These are phyloP conservation scores for Nicotiana tabacum DNA, from an alignment of 257 asterid genomes.

Conservation along the genomic window DNA sequence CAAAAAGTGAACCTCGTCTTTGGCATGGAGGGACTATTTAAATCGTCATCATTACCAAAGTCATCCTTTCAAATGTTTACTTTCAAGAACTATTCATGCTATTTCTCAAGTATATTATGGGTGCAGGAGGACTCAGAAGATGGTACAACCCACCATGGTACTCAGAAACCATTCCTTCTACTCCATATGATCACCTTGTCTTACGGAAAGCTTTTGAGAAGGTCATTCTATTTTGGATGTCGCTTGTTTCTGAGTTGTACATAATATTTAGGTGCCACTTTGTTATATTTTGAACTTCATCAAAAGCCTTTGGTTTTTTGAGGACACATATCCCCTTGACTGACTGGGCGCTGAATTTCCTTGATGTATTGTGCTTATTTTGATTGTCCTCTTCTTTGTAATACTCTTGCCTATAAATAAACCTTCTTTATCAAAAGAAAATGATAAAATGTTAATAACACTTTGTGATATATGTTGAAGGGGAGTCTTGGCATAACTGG, in stretches of 20 bases:
- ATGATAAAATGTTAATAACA: neutral
- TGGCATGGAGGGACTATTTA: neutral
- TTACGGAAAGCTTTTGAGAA: constrained; percentile 89
- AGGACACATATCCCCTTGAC: neutral
- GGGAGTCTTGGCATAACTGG: too few species aligned
- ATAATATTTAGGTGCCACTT: neutral
- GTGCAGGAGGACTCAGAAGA: constrained; percentile 74
- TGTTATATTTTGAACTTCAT: neutral
- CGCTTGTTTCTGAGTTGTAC: neutral
- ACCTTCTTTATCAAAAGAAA: neutral
- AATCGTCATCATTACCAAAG: neutral
- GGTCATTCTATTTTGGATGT: constrained; percentile 40
- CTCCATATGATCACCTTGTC: constrained; percentile 69
- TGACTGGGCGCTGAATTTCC: neutral
- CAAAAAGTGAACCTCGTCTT: neutral
- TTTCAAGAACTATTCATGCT: neutral
- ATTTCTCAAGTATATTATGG: constrained; percentile 15
- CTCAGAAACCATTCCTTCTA: constrained; percentile 66
- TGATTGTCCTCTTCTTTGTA: neutral
- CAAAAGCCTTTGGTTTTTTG: neutral
- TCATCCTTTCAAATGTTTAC: constrained; percentile 4
- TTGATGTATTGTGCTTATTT: neutral
- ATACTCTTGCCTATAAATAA: neutral
- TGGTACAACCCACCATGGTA: constrained; percentile 99
- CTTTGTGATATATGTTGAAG: neutral